These are phyloP conservation scores for Aspergillus sp. DNA, from an alignment of 2,329 filamentous ascomycete species.

Conservation along the genomic window DNA sequence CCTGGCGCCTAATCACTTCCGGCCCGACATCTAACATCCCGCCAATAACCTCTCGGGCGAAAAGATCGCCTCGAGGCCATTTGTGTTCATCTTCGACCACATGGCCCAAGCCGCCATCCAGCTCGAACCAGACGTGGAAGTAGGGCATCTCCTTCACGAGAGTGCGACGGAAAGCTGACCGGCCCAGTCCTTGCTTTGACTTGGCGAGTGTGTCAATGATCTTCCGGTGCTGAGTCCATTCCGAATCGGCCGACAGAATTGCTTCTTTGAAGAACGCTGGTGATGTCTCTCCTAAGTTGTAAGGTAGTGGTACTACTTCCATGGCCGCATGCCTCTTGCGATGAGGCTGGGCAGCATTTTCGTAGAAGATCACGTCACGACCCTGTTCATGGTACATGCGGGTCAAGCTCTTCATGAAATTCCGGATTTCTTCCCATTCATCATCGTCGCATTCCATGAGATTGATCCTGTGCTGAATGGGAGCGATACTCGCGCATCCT, in stretches of 20 bases:
- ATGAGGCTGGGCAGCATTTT: slow-evolving; percentile 79
- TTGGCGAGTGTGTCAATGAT: slow-evolving; percentile 71
- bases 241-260: slow-evolving; percentile 76
- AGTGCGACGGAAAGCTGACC: slow-evolving; percentile 69
- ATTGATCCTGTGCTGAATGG: slow-evolving; percentile 77
- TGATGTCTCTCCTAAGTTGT: slow-evolving; percentile 80
- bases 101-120: slow-evolving; percentile 88
- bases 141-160: slow-evolving; percentile 96
- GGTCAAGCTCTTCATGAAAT: slow-evolving; percentile 96
- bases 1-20: slow-evolving; percentile 82
- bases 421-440: slow-evolving; percentile 97
- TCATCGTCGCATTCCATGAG: slow-evolving; percentile 97
- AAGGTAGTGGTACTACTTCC: slow-evolving; percentile 78
- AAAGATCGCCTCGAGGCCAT: slow-evolving; percentile 88
- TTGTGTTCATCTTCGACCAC: slow-evolving; percentile 75
- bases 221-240: slow-evolving; percentile 94
- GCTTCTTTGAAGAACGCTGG: slow-evolving; percentile 95
- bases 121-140: slow-evolving; percentile 91
- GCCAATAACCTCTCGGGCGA: slow-evolving; percentile 83
- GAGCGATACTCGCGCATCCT: slow-evolving; percentile 80
- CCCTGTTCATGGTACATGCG: slow-evolving; percentile 92
- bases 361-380: slow-evolving; percentile 90
- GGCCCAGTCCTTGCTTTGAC: slow-evolving; percentile 59
- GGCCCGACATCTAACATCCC: slow-evolving; percentile 81
- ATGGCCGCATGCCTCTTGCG: slow-evolving; percentile 77